These are phyloP conservation scores for Phytophthora brassicae DNA, from an alignment of 352 stramenopile genomes.

Conservation along the genomic window DNA sequence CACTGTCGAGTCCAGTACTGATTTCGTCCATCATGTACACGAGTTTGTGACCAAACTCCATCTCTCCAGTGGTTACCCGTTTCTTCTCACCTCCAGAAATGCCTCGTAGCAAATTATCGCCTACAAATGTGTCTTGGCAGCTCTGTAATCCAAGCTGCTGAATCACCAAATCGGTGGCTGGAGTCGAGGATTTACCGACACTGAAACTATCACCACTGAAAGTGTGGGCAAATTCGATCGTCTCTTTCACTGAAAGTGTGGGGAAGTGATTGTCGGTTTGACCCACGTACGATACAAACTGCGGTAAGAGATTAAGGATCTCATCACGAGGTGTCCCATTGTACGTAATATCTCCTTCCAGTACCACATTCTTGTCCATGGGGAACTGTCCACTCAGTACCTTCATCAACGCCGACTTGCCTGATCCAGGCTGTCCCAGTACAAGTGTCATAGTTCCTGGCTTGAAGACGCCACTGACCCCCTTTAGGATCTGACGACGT, in stretches of 20 bases:
- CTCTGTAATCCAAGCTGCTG: constrained; percentile 35
- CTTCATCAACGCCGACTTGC: constrained; percentile 33
- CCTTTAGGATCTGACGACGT: constrained; percentile 21
- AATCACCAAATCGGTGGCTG: constrained; percentile 22
- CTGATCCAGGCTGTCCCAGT: constrained; percentile 15
- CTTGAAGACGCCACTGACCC: constrained; percentile 34
- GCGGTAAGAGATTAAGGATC: constrained; percentile 16
- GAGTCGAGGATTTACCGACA: too few species aligned
- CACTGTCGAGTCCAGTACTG: neutral
- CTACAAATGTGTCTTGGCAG: constrained; percentile 30
- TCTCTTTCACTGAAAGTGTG: constrained; percentile 56
- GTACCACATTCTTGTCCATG: constrained; percentile 24
- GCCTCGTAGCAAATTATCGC: constrained; percentile 45
- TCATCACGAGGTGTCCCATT: constrained; percentile 25
- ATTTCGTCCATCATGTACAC: constrained; percentile 11
- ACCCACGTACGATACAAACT: constrained; percentile 37
- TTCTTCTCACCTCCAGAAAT: constrained; percentile 72
- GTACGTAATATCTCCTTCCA: constrained; percentile 31
- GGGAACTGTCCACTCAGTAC: constrained; percentile 28
- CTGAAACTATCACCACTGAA: constrained; percentile 42
- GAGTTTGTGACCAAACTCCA: constrained; percentile 58
- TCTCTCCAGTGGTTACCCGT: constrained; percentile 72
- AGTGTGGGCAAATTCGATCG: constrained; percentile 86
- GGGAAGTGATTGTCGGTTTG: constrained; percentile 56
- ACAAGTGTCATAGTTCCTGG: constrained; percentile 27